A percentile compares a stretch with the other conserved stretches of the same genome.
These are phyloP conservation scores for Arachis stenosperma DNA, from an alignment of 306 rosid species.

Conservation along the genomic window DNA sequence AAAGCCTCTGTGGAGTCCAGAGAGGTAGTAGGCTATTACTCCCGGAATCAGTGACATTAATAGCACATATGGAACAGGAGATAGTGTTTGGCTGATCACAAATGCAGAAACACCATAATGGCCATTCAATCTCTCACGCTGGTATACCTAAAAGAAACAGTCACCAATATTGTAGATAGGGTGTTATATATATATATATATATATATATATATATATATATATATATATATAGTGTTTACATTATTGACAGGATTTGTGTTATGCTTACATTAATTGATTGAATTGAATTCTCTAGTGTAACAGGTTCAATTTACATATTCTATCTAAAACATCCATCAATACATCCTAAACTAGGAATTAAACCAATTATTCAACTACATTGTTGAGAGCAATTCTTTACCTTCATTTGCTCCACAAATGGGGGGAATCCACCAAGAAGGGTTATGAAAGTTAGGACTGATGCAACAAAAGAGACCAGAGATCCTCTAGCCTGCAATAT, in stretches of 20 bases:
- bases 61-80: conserved; percentile 50
- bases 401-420: conserved; percentile 71
- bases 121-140: conserved; percentile 58
- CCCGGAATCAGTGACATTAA: conserved; percentile 53
- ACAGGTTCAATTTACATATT: background rate
- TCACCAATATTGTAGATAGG: too few species aligned
- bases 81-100: conserved; percentile 53
- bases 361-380: background rate
- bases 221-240: too few species aligned
- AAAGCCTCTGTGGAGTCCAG: conserved; percentile 49
- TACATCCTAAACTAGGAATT: background rate
- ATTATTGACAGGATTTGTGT: background rate
- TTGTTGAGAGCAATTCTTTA: conserved; percentile 1
- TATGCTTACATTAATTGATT: background rate
- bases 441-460: conserved; percentile 62
- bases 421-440: conserved; percentile 75
- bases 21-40: conserved; percentile 45
- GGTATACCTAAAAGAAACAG: conserved; percentile 45
- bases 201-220: too few species aligned
- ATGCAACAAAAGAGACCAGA: conserved; percentile 44
- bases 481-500: conserved; percentile 60
- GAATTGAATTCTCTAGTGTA: background rate
- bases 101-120: conserved; percentile 53
- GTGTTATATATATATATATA: too few species aligned
- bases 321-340: background rate